phyloP scores from a whole-genome alignment of 768 basidiomycete species.

The Fistulinella prunicolor region DNA sequence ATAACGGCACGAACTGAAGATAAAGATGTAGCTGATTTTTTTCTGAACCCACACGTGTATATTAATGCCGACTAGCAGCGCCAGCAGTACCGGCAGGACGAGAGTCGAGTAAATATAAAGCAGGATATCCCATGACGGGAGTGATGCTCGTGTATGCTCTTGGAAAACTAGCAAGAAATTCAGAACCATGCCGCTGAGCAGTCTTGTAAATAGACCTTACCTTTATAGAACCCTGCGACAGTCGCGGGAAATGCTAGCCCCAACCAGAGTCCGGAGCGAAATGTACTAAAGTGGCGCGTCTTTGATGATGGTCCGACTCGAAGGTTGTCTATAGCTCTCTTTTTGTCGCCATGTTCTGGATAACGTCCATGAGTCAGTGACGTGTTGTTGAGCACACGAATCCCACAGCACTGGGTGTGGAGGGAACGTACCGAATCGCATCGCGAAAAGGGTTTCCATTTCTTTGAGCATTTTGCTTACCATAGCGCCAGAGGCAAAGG shows the following conservation, averaged over 20 bases:
- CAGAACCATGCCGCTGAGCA: background rate
- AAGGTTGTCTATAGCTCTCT: constrained; percentile 68
- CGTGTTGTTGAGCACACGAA: background rate
- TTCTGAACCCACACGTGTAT: constrained; percentile 69
- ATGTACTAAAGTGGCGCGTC: constrained; percentile 68
- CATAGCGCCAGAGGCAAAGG: constrained; percentile 60
- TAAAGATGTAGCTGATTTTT: constrained; percentile 92
- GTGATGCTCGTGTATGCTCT: constrained; percentile 43
- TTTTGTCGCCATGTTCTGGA: constrained; percentile 67
- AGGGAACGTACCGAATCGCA: constrained; percentile 64
- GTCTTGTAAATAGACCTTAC: constrained; percentile 17
- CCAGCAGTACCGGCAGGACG: constrained; percentile 70
- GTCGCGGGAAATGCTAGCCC: constrained; percentile 73
- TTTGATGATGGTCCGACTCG: constrained; percentile 49
- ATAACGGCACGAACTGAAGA: constrained; percentile 57
- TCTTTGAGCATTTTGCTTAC: constrained; percentile 68
- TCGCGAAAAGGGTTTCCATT: constrained; percentile 75
- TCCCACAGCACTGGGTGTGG: background rate
- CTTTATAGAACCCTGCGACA: constrained; percentile 61
- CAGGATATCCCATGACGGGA: constrained; percentile 72
- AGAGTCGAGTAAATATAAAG: constrained; percentile 78
- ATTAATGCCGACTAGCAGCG: constrained; percentile 79
- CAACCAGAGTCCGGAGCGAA: constrained; percentile 68
- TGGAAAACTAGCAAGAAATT: constrained; percentile 48
- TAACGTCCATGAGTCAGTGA: background rate